These are phyloP conservation scores for Linnemannia schmuckeri DNA, from an alignment of 192 early-diverging fungal species.

Conservation along the genomic window DNA sequence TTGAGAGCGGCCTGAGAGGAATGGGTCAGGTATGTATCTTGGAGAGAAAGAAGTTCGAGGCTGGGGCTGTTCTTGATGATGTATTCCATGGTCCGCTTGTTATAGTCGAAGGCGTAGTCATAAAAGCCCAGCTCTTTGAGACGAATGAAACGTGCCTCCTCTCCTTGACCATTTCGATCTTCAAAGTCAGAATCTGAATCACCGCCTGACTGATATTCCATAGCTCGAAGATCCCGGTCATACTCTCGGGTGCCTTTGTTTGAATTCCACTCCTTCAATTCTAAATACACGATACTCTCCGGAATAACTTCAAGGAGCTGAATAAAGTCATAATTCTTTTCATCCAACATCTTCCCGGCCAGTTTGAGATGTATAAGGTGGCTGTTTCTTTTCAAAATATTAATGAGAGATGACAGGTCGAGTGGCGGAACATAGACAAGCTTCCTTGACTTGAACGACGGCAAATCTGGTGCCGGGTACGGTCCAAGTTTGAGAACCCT, in stretches of 20 bases:
- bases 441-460: background rate
- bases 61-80: background rate
- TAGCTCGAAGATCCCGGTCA: background rate
- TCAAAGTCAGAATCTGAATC: background rate
- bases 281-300: background rate
- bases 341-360: background rate
- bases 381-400: background rate
- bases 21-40: background rate
- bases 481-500: background rate
- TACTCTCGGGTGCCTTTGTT: background rate
- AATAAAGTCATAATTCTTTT: background rate
- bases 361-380: background rate
- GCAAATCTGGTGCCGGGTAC: background rate
- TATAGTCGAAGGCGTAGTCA: background rate
- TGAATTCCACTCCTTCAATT: background rate
- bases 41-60: background rate
- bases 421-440: background rate
- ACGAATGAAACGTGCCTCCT: background rate
- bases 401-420: background rate
- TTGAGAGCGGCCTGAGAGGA: background rate
- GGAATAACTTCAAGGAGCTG: background rate
- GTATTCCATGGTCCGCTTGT: background rate
- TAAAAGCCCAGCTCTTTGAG: background rate
- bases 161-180: background rate
- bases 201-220: background rate